A percentile compares a stretch with the other conserved stretches of the same genome.
phyloP scores from a whole-genome alignment of 2,329 filamentous ascomycete genomes.

The Fusarium concolor region DNA sequence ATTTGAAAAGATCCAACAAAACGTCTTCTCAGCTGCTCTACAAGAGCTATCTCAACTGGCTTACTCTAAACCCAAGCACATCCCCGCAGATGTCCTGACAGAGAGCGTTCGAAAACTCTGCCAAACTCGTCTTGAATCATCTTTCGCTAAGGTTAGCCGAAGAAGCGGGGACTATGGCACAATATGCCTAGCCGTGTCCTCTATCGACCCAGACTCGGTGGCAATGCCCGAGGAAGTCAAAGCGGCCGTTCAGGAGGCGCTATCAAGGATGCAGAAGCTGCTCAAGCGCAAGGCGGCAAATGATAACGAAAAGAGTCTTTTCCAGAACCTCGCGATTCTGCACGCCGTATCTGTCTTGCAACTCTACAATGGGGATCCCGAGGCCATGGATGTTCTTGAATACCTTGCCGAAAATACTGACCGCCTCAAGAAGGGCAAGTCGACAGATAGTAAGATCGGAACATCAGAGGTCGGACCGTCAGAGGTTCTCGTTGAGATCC shows the following conservation, averaged over 20 bases:
- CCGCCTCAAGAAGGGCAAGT: constrained; percentile 64
- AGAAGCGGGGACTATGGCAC: constrained; percentile 64
- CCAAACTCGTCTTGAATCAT: constrained; percentile 67
- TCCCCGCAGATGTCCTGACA: constrained; percentile 58
- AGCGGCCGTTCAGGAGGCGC: constrained; percentile 63
- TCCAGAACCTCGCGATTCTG: constrained; percentile 79
- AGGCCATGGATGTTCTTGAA: constrained; percentile 83
- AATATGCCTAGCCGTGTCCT: constrained; percentile 65
- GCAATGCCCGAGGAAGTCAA: constrained; percentile 67
- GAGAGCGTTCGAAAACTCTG: constrained; percentile 66
- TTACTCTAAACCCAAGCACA: constrained; percentile 61
- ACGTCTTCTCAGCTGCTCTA: constrained; percentile 56
- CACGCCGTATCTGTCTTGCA: constrained; percentile 88
- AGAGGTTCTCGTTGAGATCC: constrained; percentile 83
- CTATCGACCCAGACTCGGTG: constrained; percentile 64
- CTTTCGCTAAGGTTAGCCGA: constrained; percentile 68
- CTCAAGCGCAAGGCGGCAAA: constrained; percentile 56
- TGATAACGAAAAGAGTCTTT: constrained; percentile 54
- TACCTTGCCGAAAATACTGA: constrained; percentile 84
- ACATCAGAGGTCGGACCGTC: constrained; percentile 73
- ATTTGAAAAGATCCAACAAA: constrained; percentile 47
- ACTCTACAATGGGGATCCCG: constrained; percentile 88
- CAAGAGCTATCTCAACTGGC: constrained; percentile 66
- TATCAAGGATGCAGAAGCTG: constrained; percentile 65
- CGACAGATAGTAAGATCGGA: constrained; percentile 63